Evolutionary conservation across 140 eudicot genomes (phyloP).

Genomic region (Oenanthe javanica): DNA sequence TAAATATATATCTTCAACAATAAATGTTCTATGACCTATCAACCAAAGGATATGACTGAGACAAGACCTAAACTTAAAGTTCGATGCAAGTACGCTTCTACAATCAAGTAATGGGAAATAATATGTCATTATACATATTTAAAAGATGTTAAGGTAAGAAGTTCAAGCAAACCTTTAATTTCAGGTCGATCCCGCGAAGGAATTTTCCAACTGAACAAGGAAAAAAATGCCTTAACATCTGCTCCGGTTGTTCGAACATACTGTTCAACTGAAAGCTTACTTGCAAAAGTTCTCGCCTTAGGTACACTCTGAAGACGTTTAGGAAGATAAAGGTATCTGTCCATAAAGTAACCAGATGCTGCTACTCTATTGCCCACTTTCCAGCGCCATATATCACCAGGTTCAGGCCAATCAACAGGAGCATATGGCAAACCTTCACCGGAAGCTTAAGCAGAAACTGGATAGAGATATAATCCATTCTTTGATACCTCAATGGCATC

Average conservation of each 20-base stretch:
- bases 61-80: neutral
- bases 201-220: constrained; percentile 47
- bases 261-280: constrained; percentile 34
- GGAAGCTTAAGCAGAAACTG: constrained; percentile 34
- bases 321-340: constrained; percentile 42
- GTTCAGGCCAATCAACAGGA: constrained; percentile 60
- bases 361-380: constrained; percentile 33
- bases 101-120: neutral
- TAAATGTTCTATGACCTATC: neutral
- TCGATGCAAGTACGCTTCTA: neutral
- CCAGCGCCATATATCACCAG: constrained; percentile 56
- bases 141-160: neutral
- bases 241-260: constrained; percentile 27
- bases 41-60: neutral
- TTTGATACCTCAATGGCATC: constrained; percentile 25
- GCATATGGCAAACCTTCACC: constrained; percentile 78
- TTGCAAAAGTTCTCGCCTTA: constrained; percentile 17
- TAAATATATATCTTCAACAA: neutral
- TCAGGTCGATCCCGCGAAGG: constrained; percentile 26
- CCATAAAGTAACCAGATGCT: constrained; percentile 26
- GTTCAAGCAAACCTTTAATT: constrained; percentile 35
- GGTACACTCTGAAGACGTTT: constrained; percentile 11
- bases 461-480: constrained; percentile 32
- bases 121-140: neutral
- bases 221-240: constrained; percentile 35